These are phyloP conservation scores for Aspergillus awamori DNA, from an alignment of 2,329 filamentous ascomycete genomes.

Conservation along the genomic window DNA sequence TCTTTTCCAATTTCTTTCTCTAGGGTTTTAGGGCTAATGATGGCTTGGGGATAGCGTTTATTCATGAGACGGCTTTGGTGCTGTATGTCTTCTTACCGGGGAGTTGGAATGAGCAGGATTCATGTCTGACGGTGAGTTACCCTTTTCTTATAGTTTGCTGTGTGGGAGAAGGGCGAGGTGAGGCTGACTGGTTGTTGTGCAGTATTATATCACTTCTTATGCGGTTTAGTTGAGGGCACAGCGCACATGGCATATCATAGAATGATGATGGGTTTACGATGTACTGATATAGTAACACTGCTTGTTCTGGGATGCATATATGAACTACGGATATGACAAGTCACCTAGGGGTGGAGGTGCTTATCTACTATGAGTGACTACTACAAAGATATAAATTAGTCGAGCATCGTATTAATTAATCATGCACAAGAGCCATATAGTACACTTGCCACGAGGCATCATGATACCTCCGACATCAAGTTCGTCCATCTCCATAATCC, in stretches of 20 bases:
- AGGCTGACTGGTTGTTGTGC: not conserved
- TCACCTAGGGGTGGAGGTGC: not conserved
- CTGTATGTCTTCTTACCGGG: constrained; percentile 51
- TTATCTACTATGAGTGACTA: no score
- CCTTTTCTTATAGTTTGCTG: not conserved
- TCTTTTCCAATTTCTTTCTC: not conserved
- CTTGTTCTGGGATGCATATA: not conserved
- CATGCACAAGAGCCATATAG: not conserved
- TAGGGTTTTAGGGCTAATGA: not conserved
- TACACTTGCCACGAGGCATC: not conserved
- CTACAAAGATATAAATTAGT: not conserved
- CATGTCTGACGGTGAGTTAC: constrained; percentile 48
- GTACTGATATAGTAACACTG: not conserved
- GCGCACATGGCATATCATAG: not conserved
- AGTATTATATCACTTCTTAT: constrained; percentile 53
- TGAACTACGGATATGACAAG: not conserved
- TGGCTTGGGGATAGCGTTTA: constrained; percentile 37
- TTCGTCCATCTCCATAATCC: not conserved
- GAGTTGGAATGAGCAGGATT: constrained; percentile 46
- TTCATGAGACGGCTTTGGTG: constrained; percentile 50
- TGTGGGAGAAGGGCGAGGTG: no score
- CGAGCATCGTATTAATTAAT: not conserved
- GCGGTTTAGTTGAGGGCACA: constrained; percentile 25
- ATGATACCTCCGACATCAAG: not conserved
- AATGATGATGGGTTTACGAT: no score